Evolutionary conservation across 129 eudicot species (phyloP).

Genomic region (Dittrichia graveolens): DNA sequence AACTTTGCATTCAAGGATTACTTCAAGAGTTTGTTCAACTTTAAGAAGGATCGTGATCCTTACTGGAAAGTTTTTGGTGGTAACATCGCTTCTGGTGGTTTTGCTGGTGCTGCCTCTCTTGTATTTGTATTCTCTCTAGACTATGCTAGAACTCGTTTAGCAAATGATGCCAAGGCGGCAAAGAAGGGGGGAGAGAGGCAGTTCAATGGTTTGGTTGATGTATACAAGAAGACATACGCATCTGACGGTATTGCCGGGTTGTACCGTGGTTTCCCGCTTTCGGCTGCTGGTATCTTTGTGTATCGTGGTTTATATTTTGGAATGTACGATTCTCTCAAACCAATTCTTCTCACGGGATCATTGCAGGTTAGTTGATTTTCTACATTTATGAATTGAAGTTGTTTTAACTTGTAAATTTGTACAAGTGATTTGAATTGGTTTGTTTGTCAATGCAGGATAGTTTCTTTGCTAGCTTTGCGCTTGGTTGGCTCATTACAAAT

Average conservation of each 20-base stretch:
- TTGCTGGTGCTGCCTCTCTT: conserved; percentile 53
- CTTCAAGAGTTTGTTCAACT: conserved; percentile 52
- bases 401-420: background rate
- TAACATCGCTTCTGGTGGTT: conserved; percentile 49
- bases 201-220: conserved; percentile 55
- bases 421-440: background rate
- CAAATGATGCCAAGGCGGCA: conserved; percentile 53
- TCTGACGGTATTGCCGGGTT: conserved; percentile 50
- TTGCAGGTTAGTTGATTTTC: conserved; percentile 34
- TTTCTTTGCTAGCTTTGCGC: conserved; percentile 63
- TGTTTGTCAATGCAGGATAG: conserved; percentile 43
- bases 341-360: conserved; percentile 39
- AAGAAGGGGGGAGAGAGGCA: conserved; percentile 63
- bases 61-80: conserved; percentile 42
- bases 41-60: conserved; percentile 32
- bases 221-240: conserved; percentile 48
- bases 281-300: conserved; percentile 49
- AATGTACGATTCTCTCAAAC: conserved; percentile 50
- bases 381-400: no score
- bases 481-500: conserved; percentile 53
- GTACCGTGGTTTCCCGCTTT: conserved; percentile 38
- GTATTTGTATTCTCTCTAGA: conserved; percentile 50
- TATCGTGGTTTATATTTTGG: conserved; percentile 55
- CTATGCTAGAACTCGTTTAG: conserved; percentile 56
- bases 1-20: conserved; percentile 58